These are phyloP conservation scores for Coelastrella sp. DNA, from an alignment of 139 green algal species.

Conservation along the genomic window DNA sequence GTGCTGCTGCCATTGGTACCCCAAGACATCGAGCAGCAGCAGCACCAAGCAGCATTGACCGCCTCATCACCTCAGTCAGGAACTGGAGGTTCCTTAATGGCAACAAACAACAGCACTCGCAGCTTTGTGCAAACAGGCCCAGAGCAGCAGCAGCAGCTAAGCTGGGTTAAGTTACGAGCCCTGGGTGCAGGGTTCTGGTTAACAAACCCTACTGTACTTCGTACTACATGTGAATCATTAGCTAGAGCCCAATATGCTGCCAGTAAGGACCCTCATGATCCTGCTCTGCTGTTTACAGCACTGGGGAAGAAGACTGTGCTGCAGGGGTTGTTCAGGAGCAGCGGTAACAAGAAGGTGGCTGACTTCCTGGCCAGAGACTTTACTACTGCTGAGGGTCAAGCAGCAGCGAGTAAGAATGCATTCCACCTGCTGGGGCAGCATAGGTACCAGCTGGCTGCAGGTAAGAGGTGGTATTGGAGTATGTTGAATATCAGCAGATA, in stretches of 20 bases:
- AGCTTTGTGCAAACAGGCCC: background rate
- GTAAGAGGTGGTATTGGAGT: background rate
- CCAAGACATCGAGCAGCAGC: slow-evolving; percentile 28
- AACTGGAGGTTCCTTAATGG: background rate
- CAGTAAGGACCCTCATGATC: slow-evolving; percentile 80
- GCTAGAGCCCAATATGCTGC: slow-evolving; percentile 80
- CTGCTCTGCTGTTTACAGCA: slow-evolving; percentile 85
- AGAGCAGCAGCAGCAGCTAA: slow-evolving; percentile 43
- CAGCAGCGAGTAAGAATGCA: slow-evolving; percentile 91
- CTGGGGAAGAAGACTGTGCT: slow-evolving; percentile 78
- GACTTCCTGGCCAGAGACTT: slow-evolving; percentile 92
- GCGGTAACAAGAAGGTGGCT: slow-evolving; percentile 52
- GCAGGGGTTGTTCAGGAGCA: slow-evolving; percentile 77
- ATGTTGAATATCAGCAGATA: background rate
- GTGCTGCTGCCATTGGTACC: slow-evolving; percentile 58
- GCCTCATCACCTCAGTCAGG: background rate
- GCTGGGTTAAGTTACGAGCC: slow-evolving; percentile 71
- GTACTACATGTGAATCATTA: slow-evolving; percentile 66
- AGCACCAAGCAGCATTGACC: background rate
- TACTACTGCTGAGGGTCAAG: slow-evolving; percentile 51
- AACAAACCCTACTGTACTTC: slow-evolving; percentile 50
- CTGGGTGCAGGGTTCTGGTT: slow-evolving; percentile 91
- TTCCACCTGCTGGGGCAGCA: slow-evolving; percentile 92
- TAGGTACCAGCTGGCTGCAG: slow-evolving; percentile 51
- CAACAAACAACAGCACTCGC: background rate